Evolutionary conservation across 2,329 filamentous ascomycete genomes (phyloP).

Genomic region (Cercospora berteroae): DNA sequence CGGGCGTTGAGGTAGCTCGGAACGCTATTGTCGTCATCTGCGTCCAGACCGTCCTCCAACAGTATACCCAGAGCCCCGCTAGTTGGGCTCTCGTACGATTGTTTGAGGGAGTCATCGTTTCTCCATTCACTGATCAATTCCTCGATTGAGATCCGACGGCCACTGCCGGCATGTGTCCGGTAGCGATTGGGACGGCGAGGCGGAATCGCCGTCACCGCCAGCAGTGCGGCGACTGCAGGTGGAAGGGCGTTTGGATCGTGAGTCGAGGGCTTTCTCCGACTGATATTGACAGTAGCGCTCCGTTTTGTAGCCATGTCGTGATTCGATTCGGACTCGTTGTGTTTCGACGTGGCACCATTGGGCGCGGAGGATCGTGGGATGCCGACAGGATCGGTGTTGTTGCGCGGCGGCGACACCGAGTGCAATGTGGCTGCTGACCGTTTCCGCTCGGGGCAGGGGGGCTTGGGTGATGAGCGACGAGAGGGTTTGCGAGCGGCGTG

Average conservation of each 20-base stretch:
- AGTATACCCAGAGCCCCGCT: constrained; percentile 52
- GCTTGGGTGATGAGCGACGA: constrained; percentile 11
- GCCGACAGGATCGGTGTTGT: constrained; percentile 43
- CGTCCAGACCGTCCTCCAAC: constrained; percentile 54
- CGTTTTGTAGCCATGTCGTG: constrained; percentile 25
- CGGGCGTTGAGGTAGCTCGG: constrained; percentile 46
- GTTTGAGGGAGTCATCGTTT: constrained; percentile 43
- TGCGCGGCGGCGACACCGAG: constrained; percentile 28
- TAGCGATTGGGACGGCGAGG: constrained; percentile 44
- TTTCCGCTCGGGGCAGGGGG: constrained; percentile 19
- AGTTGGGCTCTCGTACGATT: constrained; percentile 30
- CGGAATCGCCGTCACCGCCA: constrained; percentile 61
- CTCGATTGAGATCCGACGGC: constrained; percentile 53
- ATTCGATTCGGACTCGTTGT: constrained; percentile 29
- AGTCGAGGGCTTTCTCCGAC: constrained; percentile 27
- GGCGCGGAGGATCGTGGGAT: constrained; percentile 41
- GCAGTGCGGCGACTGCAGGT: constrained; percentile 56
- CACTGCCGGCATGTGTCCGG: constrained; percentile 42
- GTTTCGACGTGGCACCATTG: constrained; percentile 34
- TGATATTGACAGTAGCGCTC: constrained; percentile 20
- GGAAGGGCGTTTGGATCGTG: constrained; percentile 50
- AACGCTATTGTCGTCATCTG: constrained; percentile 38
- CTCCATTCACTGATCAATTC: constrained; percentile 57
- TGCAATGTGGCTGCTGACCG: constrained; percentile 8
- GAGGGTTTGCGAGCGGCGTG: constrained; percentile 17